Conservation (phyloP, 805 yeast genomes). For the Sugiyamaella lignohabitans region DNA sequence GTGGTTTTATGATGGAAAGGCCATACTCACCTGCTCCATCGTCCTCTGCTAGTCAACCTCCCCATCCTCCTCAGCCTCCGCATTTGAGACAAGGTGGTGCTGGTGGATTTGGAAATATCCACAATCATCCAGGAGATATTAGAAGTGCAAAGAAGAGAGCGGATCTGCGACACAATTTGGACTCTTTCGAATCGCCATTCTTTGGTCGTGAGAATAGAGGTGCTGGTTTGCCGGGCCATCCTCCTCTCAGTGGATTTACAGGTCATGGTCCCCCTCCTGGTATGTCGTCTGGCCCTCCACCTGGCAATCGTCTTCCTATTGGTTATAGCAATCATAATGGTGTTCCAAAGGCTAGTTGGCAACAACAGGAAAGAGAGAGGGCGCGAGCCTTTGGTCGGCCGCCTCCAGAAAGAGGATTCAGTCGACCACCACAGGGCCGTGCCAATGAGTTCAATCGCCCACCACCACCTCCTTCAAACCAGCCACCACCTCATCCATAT, state of each 20-base stretch:
- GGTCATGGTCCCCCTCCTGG: no score
- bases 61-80: conserved; percentile 9
- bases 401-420: neutral
- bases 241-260: no score
- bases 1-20: conserved; percentile 4
- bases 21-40: conserved; percentile 10
- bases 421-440: no score
- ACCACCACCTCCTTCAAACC: no score
- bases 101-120: no score
- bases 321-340: neutral
- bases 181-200: conserved; percentile 15
- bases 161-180: conserved; percentile 14
- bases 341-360: conserved; percentile 1
- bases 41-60: conserved; percentile 9
- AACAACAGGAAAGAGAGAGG: neutral
- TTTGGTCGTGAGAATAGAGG: conserved; percentile 18
- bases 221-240: neutral
- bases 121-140: conserved; percentile 3
- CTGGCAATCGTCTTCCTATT: neutral
- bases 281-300: neutral
- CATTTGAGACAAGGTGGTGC: neutral
- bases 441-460: conserved; percentile 1
- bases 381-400: neutral
- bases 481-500: conserved; percentile 2
- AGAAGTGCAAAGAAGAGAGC: conserved; percentile 1